Conservation (phyloP, 805 yeast species). For the Schizosaccharomyces lindneri region DNA sequence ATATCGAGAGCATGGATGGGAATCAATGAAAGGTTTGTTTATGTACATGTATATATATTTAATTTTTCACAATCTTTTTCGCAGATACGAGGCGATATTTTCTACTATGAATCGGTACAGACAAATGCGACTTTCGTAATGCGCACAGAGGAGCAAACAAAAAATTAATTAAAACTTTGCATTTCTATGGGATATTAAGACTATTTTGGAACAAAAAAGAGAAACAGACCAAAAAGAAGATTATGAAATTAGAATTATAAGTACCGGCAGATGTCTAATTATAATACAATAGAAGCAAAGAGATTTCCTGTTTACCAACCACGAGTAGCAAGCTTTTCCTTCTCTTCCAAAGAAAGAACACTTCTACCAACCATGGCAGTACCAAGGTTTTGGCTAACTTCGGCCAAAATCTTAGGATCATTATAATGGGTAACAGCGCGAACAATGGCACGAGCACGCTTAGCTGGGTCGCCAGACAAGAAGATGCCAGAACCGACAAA, state of each 20-base stretch:
- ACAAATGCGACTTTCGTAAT: too few species aligned
- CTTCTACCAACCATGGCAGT: slow-evolving; percentile 53
- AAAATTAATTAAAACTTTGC: too few species aligned
- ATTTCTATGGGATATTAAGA: too few species aligned
- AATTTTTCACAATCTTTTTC: too few species aligned
- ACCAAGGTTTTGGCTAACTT: slow-evolving; percentile 46
- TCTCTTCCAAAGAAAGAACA: slow-evolving; percentile 24
- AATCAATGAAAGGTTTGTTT: too few species aligned
- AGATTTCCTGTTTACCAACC: slow-evolving; percentile 7
- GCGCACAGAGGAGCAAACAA: too few species aligned
- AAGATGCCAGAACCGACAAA: slow-evolving; percentile 62
- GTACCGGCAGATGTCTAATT: not conserved
- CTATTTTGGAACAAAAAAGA: not conserved
- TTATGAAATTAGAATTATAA: not conserved
- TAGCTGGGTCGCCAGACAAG: slow-evolving; percentile 46
- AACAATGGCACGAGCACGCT: slow-evolving; percentile 54
- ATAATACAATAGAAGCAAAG: not conserved
- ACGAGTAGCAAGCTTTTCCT: slow-evolving; percentile 15
- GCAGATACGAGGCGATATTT: too few species aligned
- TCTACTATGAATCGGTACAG: too few species aligned
- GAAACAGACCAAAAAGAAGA: not conserved
- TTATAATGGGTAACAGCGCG: slow-evolving; percentile 50
- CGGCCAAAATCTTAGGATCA: slow-evolving; percentile 34
- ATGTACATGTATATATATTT: too few species aligned
- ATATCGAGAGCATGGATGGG: too few species aligned